These are phyloP conservation scores for Aspergillus homomorphus DNA, from an alignment of 495 filamentous ascomycete genomes.

Conservation along the genomic window DNA sequence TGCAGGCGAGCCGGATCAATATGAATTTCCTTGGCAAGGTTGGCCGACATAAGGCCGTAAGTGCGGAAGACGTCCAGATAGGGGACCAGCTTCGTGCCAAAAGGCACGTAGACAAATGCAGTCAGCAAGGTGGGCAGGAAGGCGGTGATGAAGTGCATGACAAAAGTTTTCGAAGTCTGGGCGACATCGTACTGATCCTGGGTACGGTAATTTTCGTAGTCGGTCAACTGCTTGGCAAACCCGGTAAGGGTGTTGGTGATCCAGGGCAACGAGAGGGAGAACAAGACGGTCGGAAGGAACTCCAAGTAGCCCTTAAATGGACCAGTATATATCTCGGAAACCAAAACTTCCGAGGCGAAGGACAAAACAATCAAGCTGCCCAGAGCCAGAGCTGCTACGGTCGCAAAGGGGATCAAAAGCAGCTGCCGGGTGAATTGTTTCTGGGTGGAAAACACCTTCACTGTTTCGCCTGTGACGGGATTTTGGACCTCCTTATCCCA, in stretches of 20 bases:
- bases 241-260: slow-evolving; percentile 69
- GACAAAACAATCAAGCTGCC: slow-evolving; percentile 77
- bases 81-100: slow-evolving; percentile 77
- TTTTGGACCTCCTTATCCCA: slow-evolving; percentile 75
- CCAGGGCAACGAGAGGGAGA: slow-evolving; percentile 72
- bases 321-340: slow-evolving; percentile 87
- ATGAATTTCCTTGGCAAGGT: slow-evolving; percentile 48
- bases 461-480: slow-evolving; percentile 75
- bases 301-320: slow-evolving; percentile 78
- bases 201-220: slow-evolving; percentile 90
- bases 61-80: slow-evolving; percentile 75
- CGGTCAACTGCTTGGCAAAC: slow-evolving; percentile 72
- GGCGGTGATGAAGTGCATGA: slow-evolving; percentile 94
- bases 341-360: slow-evolving; percentile 89
- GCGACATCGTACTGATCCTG: slow-evolving; percentile 74
- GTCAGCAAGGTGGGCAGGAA: slow-evolving; percentile 90
- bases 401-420: slow-evolving; percentile 81
- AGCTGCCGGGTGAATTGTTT: slow-evolving; percentile 76
- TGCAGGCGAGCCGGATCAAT: slow-evolving; percentile 79
- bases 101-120: slow-evolving; percentile 94
- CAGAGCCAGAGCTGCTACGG: slow-evolving; percentile 65
- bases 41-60: slow-evolving; percentile 8
- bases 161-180: slow-evolving; percentile 84
- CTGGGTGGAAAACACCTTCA: slow-evolving; percentile 69
- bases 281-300: slow-evolving; percentile 80